Conservation (phyloP, 202 grass and related monocot species). For the Musa balbisiana region DNA sequence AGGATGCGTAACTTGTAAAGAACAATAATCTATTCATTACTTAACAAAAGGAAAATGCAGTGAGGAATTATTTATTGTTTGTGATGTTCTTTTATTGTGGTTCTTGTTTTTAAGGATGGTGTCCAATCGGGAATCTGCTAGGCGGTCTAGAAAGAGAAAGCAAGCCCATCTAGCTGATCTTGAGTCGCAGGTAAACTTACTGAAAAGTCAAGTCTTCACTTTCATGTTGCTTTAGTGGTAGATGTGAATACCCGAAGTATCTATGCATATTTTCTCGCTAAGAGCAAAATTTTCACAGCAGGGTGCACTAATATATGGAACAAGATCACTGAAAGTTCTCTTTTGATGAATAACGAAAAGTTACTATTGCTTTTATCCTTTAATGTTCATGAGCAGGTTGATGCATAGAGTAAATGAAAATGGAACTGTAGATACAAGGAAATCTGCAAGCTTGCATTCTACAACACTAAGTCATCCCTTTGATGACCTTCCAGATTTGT, state of each 20-base stretch:
- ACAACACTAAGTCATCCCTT: too few species aligned
- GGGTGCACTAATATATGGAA: neutral
- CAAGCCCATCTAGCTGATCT: slow-evolving; percentile 67
- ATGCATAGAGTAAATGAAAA: too few species aligned
- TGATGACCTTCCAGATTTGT: too few species aligned
- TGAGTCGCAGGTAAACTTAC: slow-evolving; percentile 53
- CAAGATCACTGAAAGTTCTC: neutral
- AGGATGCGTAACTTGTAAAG: too few species aligned
- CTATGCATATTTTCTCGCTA: neutral
- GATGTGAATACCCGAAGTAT: neutral
- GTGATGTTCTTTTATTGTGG: slow-evolving; percentile 7
- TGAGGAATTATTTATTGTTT: neutral
- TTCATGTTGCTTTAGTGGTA: neutral
- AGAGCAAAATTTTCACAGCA: neutral
- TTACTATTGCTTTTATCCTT: neutral
- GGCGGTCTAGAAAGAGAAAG: slow-evolving; percentile 74
- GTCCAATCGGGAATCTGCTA: slow-evolving; percentile 87
- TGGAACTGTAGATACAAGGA: neutral
- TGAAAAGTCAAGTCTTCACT: neutral
- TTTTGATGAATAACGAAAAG: neutral
- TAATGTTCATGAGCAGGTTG: too few species aligned
- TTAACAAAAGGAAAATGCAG: neutral
- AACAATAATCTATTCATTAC: too few species aligned
- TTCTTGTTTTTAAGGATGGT: slow-evolving; percentile 50
- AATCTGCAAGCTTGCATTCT: neutral